Percentiles rank a stretch among this genome's conserved stretches.
phyloP scores from a whole-genome alignment of 805 yeast genomes.

The Metschnikowia rubicola region DNA sequence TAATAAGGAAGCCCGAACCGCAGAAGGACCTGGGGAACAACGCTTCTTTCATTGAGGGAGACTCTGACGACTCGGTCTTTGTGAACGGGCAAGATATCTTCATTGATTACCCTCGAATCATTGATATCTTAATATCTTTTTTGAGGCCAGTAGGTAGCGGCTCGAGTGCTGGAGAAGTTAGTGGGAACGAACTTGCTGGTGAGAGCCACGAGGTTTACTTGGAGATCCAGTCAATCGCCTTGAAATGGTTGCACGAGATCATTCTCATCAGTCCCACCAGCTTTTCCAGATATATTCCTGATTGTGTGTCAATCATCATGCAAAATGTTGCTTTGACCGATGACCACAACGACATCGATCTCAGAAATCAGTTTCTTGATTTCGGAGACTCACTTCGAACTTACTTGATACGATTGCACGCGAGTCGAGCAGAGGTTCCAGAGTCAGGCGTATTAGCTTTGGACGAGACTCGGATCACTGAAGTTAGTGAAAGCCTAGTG shows the following conservation, averaged over 20 bases:
- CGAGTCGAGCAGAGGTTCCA: constrained; percentile 16
- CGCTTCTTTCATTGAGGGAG: constrained; percentile 4
- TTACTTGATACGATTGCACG: constrained; percentile 30
- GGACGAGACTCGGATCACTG: constrained; percentile 23
- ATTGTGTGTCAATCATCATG: constrained; percentile 65
- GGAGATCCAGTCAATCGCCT: constrained; percentile 73
- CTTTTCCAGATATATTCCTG: constrained; percentile 70
- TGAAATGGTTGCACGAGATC: constrained; percentile 78
- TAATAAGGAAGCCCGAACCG: constrained; percentile 16
- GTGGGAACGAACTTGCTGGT: constrained; percentile 25
- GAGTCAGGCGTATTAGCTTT: constrained; percentile 1
- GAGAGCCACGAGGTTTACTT: constrained; percentile 38
- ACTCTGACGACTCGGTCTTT: constrained; percentile 26
- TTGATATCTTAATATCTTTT: constrained; percentile 77
- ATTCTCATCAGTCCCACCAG: constrained; percentile 72
- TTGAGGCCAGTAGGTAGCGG: constrained; percentile 39
- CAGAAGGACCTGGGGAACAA: neutral
- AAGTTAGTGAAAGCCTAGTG: constrained; percentile 52
- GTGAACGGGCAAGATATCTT: constrained; percentile 66
- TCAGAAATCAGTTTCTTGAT: constrained; percentile 33
- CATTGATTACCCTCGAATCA: constrained; percentile 74
- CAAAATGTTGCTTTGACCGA: constrained; percentile 36
- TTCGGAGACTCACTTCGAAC: constrained; percentile 34
- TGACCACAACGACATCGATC: constrained; percentile 34
- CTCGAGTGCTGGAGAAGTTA: constrained; percentile 10